Evolutionary conservation across 2,329 filamentous ascomycete genomes (phyloP).

Genomic region (Hortaea werneckii): DNA sequence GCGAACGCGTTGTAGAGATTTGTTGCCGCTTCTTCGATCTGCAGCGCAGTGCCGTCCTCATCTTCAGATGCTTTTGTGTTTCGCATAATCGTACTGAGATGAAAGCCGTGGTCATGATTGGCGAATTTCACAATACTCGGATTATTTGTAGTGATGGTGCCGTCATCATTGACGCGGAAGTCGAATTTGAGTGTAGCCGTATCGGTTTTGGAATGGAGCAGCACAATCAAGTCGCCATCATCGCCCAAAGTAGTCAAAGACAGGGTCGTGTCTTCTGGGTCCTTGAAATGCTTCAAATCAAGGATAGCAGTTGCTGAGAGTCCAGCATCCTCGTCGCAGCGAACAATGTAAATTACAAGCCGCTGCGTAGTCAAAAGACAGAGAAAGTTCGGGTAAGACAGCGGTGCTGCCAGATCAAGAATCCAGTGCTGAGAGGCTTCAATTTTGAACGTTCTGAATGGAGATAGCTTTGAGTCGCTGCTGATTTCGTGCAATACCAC

Average conservation of each 20-base stretch:
- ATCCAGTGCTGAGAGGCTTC: slow-evolving; percentile 37
- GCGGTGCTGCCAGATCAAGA: slow-evolving; percentile 46
- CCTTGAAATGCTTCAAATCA: slow-evolving; percentile 45
- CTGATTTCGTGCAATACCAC: not conserved
- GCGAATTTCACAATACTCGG: not conserved
- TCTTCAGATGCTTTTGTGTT: not conserved
- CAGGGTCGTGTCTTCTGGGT: slow-evolving; percentile 43
- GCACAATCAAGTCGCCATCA: slow-evolving; percentile 12
- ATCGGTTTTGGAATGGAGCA: slow-evolving; percentile 15
- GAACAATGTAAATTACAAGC: slow-evolving; percentile 31
- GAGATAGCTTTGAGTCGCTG: not conserved
- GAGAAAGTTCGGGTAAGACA: slow-evolving; percentile 38
- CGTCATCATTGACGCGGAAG: slow-evolving; percentile 4
- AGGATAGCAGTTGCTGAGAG: slow-evolving; percentile 24
- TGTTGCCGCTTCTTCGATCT: not conserved
- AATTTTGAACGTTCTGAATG: not conserved
- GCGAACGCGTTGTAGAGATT: not conserved
- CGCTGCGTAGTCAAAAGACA: slow-evolving; percentile 49
- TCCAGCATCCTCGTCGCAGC: slow-evolving; percentile 9
- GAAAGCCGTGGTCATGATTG: not conserved
- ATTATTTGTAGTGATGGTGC: not conserved
- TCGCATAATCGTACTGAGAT: not conserved
- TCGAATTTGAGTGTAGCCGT: slow-evolving; percentile 22
- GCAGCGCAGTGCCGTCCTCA: not conserved
- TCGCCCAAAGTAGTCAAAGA: slow-evolving; percentile 22